Percentiles rank a stretch among this genome's conserved stretches.
Evolutionary conservation across 1,284 basidiomycete genomes (phyloP).

Genomic region (Acaromyces ingoldii): DNA sequence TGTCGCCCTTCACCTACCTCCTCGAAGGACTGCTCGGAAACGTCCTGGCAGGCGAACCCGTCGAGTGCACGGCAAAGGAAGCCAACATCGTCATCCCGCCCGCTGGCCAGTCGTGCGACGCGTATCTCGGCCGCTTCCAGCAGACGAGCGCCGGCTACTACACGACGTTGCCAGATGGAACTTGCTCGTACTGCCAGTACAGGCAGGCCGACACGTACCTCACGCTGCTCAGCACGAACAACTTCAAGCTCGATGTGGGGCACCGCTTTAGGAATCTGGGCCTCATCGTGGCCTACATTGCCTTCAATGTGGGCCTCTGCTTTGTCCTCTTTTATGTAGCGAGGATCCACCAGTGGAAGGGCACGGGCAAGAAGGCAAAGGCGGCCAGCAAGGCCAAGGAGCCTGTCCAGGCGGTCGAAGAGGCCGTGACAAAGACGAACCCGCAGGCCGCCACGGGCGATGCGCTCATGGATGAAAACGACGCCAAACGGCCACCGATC

Average conservation of each 20-base stretch:
- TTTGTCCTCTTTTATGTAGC: constrained; percentile 25
- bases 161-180: no score
- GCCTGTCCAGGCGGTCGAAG: no score
- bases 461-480: no score
- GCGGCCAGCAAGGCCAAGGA: no score
- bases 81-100: constrained; percentile 52
- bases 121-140: constrained; percentile 52
- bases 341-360: constrained; percentile 5
- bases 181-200: constrained; percentile 53
- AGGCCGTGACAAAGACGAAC: no score
- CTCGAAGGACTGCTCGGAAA: constrained; percentile 53
- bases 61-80: constrained; percentile 53
- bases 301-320: constrained; percentile 57
- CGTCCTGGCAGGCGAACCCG: constrained; percentile 48
- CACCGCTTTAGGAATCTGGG: constrained; percentile 36
- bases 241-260: constrained; percentile 16
- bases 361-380: no score
- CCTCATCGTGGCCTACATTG: constrained; percentile 62
- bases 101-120: constrained; percentile 52
- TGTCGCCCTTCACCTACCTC: constrained; percentile 66
- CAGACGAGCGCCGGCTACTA: no score
- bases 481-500: no score
- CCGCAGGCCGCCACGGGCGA: no score
- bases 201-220: constrained; percentile 61
- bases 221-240: constrained; percentile 18